A percentile compares a stretch with the other conserved stretches of the same genome.
phyloP scores from a whole-genome alignment of 345 rosid genomes.

The Firmiana major region DNA sequence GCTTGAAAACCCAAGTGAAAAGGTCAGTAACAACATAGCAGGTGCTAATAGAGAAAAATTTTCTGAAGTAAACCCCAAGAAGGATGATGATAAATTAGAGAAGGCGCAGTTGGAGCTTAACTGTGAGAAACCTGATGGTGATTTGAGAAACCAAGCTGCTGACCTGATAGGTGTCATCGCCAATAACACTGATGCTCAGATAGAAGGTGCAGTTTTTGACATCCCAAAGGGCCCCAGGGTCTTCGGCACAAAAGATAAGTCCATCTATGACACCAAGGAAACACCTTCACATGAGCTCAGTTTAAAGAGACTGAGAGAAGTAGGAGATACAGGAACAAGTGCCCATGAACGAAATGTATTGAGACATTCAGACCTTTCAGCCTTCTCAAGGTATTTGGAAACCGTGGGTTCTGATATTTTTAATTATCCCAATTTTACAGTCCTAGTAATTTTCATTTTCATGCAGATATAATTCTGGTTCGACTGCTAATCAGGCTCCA shows the following conservation, averaged over 20 bases:
- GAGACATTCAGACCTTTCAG: slow-evolving; percentile 46
- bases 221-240: slow-evolving; percentile 19
- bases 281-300: slow-evolving; percentile 45
- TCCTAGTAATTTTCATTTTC: slow-evolving; percentile 9
- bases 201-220: slow-evolving; percentile 22
- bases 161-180: slow-evolving; percentile 20
- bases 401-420: not conserved
- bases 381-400: slow-evolving; percentile 45
- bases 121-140: slow-evolving; percentile 21
- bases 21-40: slow-evolving; percentile 11
- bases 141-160: slow-evolving; percentile 24
- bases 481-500: slow-evolving; percentile 35
- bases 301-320: slow-evolving; percentile 39
- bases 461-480: slow-evolving; percentile 42
- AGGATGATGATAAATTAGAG: slow-evolving; percentile 19
- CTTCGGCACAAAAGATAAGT: slow-evolving; percentile 23
- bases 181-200: slow-evolving; percentile 16
- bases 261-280: slow-evolving; percentile 17
- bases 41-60: slow-evolving; percentile 20
- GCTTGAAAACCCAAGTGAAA: slow-evolving; percentile 24
- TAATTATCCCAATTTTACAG: not conserved
- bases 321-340: slow-evolving; percentile 20
- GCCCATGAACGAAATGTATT: slow-evolving; percentile 33
- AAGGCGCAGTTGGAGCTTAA: slow-evolving; percentile 25
- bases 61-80: slow-evolving; percentile 22